These are phyloP conservation scores for Boletus smithii DNA, from an alignment of 1,284 basidiomycete species.

Conservation along the genomic window DNA sequence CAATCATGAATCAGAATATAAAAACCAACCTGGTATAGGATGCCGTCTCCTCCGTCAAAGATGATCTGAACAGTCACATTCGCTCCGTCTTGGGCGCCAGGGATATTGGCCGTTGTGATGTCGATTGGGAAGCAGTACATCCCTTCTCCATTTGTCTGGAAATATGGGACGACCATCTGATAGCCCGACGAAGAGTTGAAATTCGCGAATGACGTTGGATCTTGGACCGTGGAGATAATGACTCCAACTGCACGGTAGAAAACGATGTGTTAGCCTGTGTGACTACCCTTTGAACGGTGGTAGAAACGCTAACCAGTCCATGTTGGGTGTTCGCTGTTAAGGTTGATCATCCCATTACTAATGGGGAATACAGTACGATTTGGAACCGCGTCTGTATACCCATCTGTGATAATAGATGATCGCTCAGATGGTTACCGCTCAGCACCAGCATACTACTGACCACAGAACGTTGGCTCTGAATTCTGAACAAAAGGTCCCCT, in stretches of 20 bases:
- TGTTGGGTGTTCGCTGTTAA: conserved; percentile 40
- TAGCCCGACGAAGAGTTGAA: conserved; percentile 45
- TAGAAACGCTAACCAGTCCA: conserved; percentile 37
- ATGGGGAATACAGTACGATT: conserved; percentile 59
- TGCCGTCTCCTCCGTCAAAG: conserved; percentile 51
- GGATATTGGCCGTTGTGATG: conserved; percentile 42
- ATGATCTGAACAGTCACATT: conserved; percentile 49
- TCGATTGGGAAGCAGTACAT: conserved; percentile 53
- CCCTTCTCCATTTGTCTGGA: conserved; percentile 45
- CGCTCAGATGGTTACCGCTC: neutral
- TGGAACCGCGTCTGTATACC: conserved; percentile 41
- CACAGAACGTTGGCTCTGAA: conserved; percentile 49
- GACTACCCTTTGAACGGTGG: neutral
- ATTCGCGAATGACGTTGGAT: conserved; percentile 52
- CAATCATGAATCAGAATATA: neutral
- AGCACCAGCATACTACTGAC: conserved; percentile 29
- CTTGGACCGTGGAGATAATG: conserved; percentile 40
- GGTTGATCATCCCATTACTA: conserved; percentile 40
- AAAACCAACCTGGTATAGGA: conserved; percentile 47
- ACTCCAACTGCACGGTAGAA: conserved; percentile 35
- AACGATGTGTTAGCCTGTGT: conserved; percentile 1
- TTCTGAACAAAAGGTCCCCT: conserved; percentile 53
- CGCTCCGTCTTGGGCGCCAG: conserved; percentile 44
- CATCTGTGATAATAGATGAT: conserved; percentile 35
- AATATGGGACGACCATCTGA: conserved; percentile 39